Evolutionary conservation across 306 rosid genomes (phyloP).

Genomic region (Cicer chorassanicum): DNA sequence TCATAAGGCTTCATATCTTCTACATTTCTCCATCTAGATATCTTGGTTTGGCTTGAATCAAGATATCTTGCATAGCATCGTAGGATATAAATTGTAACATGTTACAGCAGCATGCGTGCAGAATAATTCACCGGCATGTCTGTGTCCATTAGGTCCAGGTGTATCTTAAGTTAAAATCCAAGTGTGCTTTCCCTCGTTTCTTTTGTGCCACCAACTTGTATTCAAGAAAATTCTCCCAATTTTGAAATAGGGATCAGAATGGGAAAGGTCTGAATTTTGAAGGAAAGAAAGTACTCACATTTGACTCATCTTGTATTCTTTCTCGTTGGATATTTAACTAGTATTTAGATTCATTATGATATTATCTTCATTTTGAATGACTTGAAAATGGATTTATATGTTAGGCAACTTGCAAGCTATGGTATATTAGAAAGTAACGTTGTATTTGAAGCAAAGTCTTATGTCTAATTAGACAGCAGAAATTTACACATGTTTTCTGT

Average conservation of each 20-base stretch:
- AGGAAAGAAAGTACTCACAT: neutral
- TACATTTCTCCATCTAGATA: slow-evolving; percentile 60
- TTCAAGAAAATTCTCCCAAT: neutral
- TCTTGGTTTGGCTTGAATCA: slow-evolving; percentile 3
- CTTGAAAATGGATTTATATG: neutral
- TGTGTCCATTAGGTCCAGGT: too few species aligned
- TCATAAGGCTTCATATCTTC: slow-evolving; percentile 75
- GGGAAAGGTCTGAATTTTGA: neutral
- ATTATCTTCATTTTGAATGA: neutral
- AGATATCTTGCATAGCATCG: neutral
- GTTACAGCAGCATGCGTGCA: too few species aligned
- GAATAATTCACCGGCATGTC: too few species aligned
- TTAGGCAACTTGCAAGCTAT: too few species aligned
- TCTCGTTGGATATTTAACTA: neutral
- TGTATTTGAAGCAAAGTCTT: neutral
- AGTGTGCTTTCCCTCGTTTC: neutral
- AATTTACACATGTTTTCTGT: neutral
- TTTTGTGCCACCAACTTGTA: neutral
- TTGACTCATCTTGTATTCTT: neutral
- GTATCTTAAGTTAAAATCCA: neutral
- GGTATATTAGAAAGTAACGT: too few species aligned
- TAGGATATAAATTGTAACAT: too few species aligned
- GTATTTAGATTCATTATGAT: neutral
- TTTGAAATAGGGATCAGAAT: neutral
- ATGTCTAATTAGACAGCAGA: neutral